Evolutionary conservation across 2,329 filamentous ascomycete genomes (phyloP), one percentile per base, ranked within the genome.

Genomic region (Harringtonia aguacate): DNA sequence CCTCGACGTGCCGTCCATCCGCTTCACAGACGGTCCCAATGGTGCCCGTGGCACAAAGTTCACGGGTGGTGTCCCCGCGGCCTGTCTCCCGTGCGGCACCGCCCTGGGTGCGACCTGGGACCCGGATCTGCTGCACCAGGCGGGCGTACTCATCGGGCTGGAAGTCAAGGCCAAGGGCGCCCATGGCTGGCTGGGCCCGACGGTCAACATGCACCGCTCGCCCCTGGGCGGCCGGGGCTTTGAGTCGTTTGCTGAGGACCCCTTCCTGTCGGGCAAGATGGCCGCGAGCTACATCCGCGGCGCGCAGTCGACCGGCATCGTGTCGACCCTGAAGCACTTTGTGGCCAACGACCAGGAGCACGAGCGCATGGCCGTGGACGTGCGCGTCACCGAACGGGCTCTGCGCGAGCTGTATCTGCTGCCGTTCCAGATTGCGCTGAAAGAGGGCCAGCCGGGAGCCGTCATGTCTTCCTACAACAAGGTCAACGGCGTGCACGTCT

Each of bases 131-230:
- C 74, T 81, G 46, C 78, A 77, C 55, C 64, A 69, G 37, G 76
- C 79, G 27, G 82, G 82, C 35, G 62, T 70, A 48, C 73, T 77
- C 44, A 82, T 86, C 74, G 82, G 78, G 14, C 61, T 70, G 43
- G 82, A 86, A 56, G 74, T 79, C 54, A 72, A 69, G 47, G 74
- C 64, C 46, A 86, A 86, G 62, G 81, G 82, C 46, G 70, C 81
- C 17, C 79, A 85, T 55, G 70, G 84, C 12, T 73, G 79, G 53
- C 68, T 86, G 28, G 82, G 80, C 7, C 82, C 82, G 2, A 69
- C 65, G 0, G 62, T 67, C 47, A 67, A 60, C 53, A 64, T 64
- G 42, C 61, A 64, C 42, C 55, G 63, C 28, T 60, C 56, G 8
- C 63, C 63, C 1, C 54, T 66, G 8, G 62, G 62, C 15, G 63